Conservation (phyloP, 2,329 filamentous ascomycete genomes). For the Cytospora paraplurivora region DNA sequence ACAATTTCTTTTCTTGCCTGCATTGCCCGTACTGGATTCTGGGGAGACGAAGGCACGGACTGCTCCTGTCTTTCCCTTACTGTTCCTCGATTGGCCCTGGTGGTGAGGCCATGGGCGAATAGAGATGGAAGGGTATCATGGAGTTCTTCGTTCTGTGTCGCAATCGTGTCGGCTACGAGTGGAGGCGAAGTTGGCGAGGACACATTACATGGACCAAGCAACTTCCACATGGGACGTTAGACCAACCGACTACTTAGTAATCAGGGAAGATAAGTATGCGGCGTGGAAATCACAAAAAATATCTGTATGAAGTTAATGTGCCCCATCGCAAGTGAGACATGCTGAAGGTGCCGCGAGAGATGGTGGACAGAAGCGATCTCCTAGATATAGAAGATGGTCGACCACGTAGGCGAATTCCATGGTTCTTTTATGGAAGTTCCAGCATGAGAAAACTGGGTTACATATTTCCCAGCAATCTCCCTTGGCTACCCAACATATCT, state of each 20-base stretch:
- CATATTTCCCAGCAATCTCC: not conserved
- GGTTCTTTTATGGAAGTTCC: not conserved
- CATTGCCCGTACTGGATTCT: not conserved
- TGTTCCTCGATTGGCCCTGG: not conserved
- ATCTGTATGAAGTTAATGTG: not conserved
- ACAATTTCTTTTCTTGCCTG: not conserved
- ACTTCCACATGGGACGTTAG: not conserved
- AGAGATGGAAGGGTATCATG: not conserved
- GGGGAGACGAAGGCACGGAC: not conserved
- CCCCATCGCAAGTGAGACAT: not conserved
- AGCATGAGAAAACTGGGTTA: not conserved
- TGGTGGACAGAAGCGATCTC: not conserved
- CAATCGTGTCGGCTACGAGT: not conserved
- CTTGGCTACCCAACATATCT: not conserved
- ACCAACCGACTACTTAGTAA: too few species aligned
- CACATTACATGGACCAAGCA: not conserved
- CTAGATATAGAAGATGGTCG: not conserved
- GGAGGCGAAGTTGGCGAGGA: not conserved
- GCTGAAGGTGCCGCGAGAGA: not conserved
- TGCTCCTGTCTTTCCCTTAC: not conserved
- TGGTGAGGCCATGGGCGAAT: constrained; percentile 1
- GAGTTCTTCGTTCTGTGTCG: not conserved
- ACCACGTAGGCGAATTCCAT: not conserved
- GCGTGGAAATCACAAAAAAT: constrained; percentile 9
- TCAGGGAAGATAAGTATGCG: not conserved